A percentile compares a stretch with the other conserved stretches of the same genome.
phyloP scores from a whole-genome alignment of 805 yeast genomes.

The Suhomyces canberraensis region DNA sequence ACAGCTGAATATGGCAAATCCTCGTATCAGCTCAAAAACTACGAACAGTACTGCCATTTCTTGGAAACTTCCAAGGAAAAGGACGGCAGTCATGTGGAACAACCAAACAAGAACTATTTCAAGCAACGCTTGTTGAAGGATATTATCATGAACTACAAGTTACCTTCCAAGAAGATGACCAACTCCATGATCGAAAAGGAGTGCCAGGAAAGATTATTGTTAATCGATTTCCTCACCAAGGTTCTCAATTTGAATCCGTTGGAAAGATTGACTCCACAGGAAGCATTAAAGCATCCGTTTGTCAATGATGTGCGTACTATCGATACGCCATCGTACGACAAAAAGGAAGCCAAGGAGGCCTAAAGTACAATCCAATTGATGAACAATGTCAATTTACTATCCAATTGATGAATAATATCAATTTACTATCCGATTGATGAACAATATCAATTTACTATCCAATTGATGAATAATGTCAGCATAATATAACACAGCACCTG shows the following conservation, averaged over 20 bases:
- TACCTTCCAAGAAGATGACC: constrained; percentile 58
- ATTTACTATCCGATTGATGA: too few relatives aligned
- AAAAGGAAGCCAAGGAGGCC: background rate
- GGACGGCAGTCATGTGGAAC: constrained; percentile 47
- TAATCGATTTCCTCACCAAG: constrained; percentile 76
- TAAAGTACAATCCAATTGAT: too few relatives aligned
- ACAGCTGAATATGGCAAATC: constrained; percentile 22
- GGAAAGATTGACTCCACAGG: constrained; percentile 96
- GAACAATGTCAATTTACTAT: too few relatives aligned
- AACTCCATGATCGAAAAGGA: constrained; percentile 61
- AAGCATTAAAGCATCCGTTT: constrained; percentile 89
- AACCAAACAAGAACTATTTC: constrained; percentile 84
- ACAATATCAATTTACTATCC: too few relatives aligned
- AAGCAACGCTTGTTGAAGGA: constrained; percentile 61
- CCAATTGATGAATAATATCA: too few relatives aligned
- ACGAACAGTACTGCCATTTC: constrained; percentile 35
- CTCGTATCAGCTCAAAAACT: constrained; percentile 29
- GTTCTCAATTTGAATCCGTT: constrained; percentile 82
- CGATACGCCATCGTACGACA: background rate
- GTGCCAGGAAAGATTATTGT: constrained; percentile 62
- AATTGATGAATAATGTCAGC: too few relatives aligned
- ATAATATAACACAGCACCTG: too few relatives aligned
- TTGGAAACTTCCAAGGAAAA: constrained; percentile 24
- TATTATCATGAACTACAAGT: constrained; percentile 71
- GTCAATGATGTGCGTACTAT: constrained; percentile 40